Conservation (phyloP, 345 rosid genomes). For the Brassica juncea region DNA sequence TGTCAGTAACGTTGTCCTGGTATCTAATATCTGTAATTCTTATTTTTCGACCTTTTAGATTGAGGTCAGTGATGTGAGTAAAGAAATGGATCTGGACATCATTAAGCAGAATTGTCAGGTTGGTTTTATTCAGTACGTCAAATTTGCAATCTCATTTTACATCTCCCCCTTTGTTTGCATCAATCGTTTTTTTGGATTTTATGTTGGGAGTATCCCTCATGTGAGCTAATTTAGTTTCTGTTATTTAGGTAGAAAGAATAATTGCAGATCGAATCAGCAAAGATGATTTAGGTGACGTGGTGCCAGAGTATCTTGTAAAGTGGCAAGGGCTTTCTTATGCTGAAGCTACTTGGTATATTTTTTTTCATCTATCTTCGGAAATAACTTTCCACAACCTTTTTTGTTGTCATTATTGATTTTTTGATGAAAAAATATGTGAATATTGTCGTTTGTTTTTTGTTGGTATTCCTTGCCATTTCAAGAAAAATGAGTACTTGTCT, state of each 20-base stretch:
- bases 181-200: neutral
- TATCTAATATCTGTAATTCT: slow-evolving; percentile 10
- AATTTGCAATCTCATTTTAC: slow-evolving; percentile 7
- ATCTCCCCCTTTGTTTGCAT: slow-evolving; percentile 5
- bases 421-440: neutral
- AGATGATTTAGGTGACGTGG: slow-evolving; percentile 67
- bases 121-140: slow-evolving; percentile 23
- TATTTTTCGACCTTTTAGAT: slow-evolving; percentile 53
- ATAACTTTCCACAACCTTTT: neutral
- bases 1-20: slow-evolving; percentile 14
- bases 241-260: slow-evolving; percentile 85
- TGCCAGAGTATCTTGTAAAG: slow-evolving; percentile 94
- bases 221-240: slow-evolving; percentile 30
- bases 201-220: slow-evolving; percentile 19
- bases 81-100: slow-evolving; percentile 99
- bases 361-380: slow-evolving; percentile 4
- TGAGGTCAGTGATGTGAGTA: slow-evolving; percentile 96
- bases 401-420: neutral
- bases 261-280: slow-evolving; percentile 82
- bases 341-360: slow-evolving; percentile 91
- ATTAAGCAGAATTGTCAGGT: slow-evolving; percentile 98
- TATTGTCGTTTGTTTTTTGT: slow-evolving; percentile 9
- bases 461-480: neutral
- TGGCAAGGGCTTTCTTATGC: slow-evolving; percentile 99
- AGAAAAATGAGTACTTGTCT: neutral